A percentile compares a stretch with the other conserved stretches of the same genome.
phyloP scores from a whole-genome alignment of 2,329 filamentous ascomycete genomes.

The Elsinoe fawcettii region DNA sequence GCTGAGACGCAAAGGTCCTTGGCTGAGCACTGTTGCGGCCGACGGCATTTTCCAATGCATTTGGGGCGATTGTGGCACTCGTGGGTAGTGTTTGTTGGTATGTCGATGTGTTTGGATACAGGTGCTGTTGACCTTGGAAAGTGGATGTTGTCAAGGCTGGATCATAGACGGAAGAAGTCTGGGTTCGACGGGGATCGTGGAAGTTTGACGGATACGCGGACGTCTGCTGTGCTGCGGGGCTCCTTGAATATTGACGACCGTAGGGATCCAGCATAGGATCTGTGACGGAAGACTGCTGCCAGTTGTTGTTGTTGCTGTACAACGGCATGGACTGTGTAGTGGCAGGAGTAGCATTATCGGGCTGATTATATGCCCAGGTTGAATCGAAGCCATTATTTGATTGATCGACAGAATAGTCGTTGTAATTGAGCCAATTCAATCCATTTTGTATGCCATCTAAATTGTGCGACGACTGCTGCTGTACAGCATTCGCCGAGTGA shows the following conservation, averaged over 20 bases:
- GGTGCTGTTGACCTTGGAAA: constrained; percentile 16
- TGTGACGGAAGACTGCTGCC: constrained; percentile 18
- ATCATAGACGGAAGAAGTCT: constrained; percentile 16
- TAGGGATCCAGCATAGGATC: constrained; percentile 20
- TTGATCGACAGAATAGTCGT: constrained; percentile 10
- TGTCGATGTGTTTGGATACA: constrained; percentile 14
- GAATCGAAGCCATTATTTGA: constrained; percentile 16
- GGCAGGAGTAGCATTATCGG: constrained; percentile 15
- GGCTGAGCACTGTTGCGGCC: constrained; percentile 14
- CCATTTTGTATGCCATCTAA: constrained; percentile 25
- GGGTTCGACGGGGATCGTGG: constrained; percentile 16
- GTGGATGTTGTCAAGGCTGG: constrained; percentile 16
- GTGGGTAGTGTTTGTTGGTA: constrained; percentile 16
- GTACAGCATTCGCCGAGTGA: constrained; percentile 15
- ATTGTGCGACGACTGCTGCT: constrained; percentile 22
- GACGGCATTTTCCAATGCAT: background rate
- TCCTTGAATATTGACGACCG: constrained; percentile 21
- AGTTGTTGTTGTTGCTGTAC: constrained; percentile 17
- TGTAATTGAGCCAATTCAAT: constrained; percentile 11
- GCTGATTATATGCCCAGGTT: constrained; percentile 16
- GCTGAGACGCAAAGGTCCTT: constrained; percentile 7
- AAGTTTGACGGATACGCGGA: constrained; percentile 19
- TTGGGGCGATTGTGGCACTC: constrained; percentile 20
- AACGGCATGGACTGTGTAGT: constrained; percentile 17
- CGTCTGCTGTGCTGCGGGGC: constrained; percentile 16